These are phyloP conservation scores for Tetrahymena malaccensis DNA, from an alignment of 73 alveolate species.

Conservation along the genomic window DNA sequence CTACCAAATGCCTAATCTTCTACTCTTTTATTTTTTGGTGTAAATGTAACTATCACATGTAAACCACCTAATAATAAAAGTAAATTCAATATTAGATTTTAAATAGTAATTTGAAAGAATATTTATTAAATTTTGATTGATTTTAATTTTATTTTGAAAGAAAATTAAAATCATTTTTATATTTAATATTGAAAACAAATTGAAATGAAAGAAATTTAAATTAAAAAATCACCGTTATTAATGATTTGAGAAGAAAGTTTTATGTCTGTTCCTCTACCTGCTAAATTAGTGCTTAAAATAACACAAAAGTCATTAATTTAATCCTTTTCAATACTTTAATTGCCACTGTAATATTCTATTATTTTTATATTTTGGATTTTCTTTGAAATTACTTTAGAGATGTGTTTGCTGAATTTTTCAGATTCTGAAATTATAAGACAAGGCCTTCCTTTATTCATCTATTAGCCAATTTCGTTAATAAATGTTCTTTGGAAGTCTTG, in stretches of 20 bases:
- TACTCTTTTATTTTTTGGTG: neutral
- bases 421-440: neutral
- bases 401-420: neutral
- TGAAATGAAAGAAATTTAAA: neutral
- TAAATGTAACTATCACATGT: conserved; percentile 3
- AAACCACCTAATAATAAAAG: conserved; percentile 6
- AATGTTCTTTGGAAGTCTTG: neutral
- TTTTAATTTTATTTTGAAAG: neutral
- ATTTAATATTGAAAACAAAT: neutral
- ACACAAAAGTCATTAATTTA: neutral
- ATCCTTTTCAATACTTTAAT: neutral
- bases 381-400: neutral
- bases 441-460: neutral
- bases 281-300: neutral
- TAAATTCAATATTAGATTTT: too few relatives aligned
- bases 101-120: too few relatives aligned
- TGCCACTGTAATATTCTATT: neutral
- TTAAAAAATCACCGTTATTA: neutral
- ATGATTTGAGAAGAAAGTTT: neutral
- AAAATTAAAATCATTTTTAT: neutral
- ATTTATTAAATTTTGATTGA: too few relatives aligned
- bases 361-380: neutral
- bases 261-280: neutral
- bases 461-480: neutral
- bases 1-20: conserved; percentile 16